phyloP scores from a whole-genome alignment of 2,329 filamentous ascomycete genomes.

The Pezicula carpinea region DNA sequence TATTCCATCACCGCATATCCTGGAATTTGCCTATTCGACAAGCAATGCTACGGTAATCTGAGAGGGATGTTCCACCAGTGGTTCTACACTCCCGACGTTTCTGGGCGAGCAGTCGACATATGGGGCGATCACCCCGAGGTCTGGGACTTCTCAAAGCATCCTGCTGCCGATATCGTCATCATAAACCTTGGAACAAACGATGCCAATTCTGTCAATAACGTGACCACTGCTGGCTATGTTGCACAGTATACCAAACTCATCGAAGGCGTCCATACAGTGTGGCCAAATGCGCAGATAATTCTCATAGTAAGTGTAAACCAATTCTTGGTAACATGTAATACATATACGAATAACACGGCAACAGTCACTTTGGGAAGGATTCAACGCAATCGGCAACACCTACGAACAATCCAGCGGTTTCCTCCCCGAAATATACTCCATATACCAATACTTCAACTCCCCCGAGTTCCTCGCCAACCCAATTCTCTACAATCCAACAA shows the following conservation, averaged over 20 bases:
- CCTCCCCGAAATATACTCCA: constrained; percentile 43
- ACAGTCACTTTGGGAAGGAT: constrained; percentile 51
- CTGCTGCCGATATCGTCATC: constrained; percentile 39
- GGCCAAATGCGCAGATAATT: constrained; percentile 40
- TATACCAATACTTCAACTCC: constrained; percentile 50
- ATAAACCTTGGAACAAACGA: constrained; percentile 46
- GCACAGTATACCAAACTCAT: constrained; percentile 40
- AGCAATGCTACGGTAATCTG: constrained; percentile 49
- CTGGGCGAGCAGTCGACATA: constrained; percentile 11
- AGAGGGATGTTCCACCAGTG: constrained; percentile 50
- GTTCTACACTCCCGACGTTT: constrained; percentile 52
- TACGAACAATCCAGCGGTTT: constrained; percentile 44
- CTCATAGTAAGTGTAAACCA: constrained; percentile 37
- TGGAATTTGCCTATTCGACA: constrained; percentile 52
- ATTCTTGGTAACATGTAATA: constrained; percentile 29
- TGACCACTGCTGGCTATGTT: constrained; percentile 34
- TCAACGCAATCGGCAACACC: constrained; percentile 43
- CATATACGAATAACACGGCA: constrained; percentile 2
- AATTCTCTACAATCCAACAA: constrained; percentile 35
- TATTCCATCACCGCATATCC: constrained; percentile 54
- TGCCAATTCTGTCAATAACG: constrained; percentile 36
- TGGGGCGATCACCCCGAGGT: constrained; percentile 36
- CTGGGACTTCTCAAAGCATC: constrained; percentile 40
- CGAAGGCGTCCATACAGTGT: constrained; percentile 41
- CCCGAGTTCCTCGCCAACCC: constrained; percentile 36